phyloP scores from a whole-genome alignment of 352 stramenopile genomes.

The Globisporangium radiosum region DNA sequence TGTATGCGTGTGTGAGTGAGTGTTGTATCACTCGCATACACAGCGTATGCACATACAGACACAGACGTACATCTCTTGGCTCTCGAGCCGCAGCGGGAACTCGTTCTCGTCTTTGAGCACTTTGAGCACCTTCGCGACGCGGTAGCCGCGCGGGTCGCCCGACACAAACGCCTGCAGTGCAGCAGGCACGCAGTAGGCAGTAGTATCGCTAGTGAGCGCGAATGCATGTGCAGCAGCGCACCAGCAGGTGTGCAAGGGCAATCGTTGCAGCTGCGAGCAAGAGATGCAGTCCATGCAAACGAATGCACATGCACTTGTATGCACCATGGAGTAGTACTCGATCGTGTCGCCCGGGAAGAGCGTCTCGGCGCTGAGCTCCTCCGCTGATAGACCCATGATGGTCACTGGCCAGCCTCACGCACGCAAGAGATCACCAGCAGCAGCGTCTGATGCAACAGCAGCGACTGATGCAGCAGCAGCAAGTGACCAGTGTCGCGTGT shows the following conservation, averaged over 20 bases:
- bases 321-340: slow-evolving; percentile 74
- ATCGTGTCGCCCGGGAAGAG: slow-evolving; percentile 68
- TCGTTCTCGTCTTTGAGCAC: slow-evolving; percentile 34
- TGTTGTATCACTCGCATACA: background rate
- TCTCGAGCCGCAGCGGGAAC: slow-evolving; percentile 61
- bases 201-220: background rate
- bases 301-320: background rate
- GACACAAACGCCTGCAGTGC: slow-evolving; percentile 53
- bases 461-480: background rate
- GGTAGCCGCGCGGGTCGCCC: slow-evolving; percentile 58
- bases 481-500: too few species aligned
- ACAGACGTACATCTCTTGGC: slow-evolving; percentile 52
- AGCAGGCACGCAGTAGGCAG: background rate
- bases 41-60: background rate
- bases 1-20: background rate
- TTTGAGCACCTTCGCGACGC: slow-evolving; percentile 50
- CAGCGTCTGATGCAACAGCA: background rate
- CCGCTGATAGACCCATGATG: slow-evolving; percentile 38
- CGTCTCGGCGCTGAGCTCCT: slow-evolving; percentile 47
- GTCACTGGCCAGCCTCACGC: background rate
- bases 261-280: background rate
- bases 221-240: background rate
- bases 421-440: background rate
- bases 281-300: background rate
- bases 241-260: too few species aligned